Evolutionary conservation across 306 rosid genomes (phyloP).

Genomic region (Gillenia trifoliata): DNA sequence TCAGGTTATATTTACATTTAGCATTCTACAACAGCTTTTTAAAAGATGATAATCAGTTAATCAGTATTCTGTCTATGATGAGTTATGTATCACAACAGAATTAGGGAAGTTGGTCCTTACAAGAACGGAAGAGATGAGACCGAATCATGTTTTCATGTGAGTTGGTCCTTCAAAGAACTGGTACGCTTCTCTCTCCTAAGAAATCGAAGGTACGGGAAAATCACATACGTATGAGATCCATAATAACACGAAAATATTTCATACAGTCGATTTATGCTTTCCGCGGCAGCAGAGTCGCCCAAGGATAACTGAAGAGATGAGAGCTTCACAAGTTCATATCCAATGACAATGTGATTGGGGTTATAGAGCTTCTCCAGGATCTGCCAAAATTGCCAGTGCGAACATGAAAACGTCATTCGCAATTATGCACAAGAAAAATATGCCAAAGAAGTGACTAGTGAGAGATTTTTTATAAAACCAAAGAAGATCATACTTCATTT

Average conservation of each 20-base stretch:
- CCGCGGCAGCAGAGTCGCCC: constrained; percentile 37
- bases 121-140: not conserved
- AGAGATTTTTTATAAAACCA: not conserved
- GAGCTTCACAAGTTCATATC: constrained; percentile 81
- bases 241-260: constrained; percentile 58
- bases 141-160: constrained; percentile 4
- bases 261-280: constrained; percentile 41
- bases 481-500: too few species aligned
- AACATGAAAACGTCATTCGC: not conserved
- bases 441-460: not conserved
- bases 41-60: not conserved
- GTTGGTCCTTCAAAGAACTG: not conserved
- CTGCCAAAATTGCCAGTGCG: constrained; percentile 37
- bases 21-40: not conserved
- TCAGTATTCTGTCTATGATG: not conserved
- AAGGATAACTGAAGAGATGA: constrained; percentile 66
- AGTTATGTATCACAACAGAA: not conserved
- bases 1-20: not conserved
- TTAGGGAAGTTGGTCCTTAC: too few species aligned
- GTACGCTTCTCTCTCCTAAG: constrained; percentile 25
- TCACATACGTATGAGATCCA: constrained; percentile 51
- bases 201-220: constrained; percentile 57
- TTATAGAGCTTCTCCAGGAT: constrained; percentile 71
- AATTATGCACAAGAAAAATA: not conserved
- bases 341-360: constrained; percentile 70